Evolutionary conservation across 345 rosid species (phyloP).

Genomic region (Acer campestre): DNA sequence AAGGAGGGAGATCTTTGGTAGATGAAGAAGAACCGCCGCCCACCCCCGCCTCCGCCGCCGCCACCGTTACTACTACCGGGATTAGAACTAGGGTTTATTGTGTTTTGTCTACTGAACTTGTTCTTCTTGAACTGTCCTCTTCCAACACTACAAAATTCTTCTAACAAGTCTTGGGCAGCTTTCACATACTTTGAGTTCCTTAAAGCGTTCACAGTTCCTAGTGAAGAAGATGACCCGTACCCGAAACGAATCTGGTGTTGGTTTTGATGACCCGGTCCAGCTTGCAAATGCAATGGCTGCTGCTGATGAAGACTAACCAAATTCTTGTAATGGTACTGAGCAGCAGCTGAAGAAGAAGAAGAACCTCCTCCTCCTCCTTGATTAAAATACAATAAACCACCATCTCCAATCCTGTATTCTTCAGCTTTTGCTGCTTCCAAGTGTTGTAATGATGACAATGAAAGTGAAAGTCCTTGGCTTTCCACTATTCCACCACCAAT

Average conservation of each 20-base stretch:
- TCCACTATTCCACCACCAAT: conserved; percentile 59
- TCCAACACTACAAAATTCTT: conserved; percentile 94
- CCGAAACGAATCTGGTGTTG: conserved; percentile 54
- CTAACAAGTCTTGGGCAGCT: conserved; percentile 84
- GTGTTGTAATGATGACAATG: conserved; percentile 79
- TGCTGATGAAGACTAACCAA: conserved; percentile 28
- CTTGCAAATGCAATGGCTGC: conserved; percentile 43
- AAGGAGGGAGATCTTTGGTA: conserved; percentile 57
- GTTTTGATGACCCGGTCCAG: conserved; percentile 40
- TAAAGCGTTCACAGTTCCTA: conserved; percentile 59
- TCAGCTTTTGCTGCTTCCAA: conserved; percentile 84
- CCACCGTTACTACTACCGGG: conserved; percentile 24
- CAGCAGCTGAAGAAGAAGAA: conserved; percentile 33
- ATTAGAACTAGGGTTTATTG: conserved; percentile 63
- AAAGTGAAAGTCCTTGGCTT: conserved; percentile 87
- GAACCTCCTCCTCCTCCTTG: conserved; percentile 32
- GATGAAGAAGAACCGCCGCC: conserved; percentile 42
- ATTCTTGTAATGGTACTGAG: conserved; percentile 50
- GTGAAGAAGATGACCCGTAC: conserved; percentile 63
- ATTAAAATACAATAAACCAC: conserved; percentile 51
- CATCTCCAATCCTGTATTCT: conserved; percentile 65
- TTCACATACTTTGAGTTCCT: conserved; percentile 77
- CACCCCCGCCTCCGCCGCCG: conserved; percentile 30
- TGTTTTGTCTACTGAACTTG: conserved; percentile 43
- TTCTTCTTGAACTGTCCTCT: conserved; percentile 75